phyloP scores from a whole-genome alignment of 305 asterid genomes.

The Solanum hybrid region DNA sequence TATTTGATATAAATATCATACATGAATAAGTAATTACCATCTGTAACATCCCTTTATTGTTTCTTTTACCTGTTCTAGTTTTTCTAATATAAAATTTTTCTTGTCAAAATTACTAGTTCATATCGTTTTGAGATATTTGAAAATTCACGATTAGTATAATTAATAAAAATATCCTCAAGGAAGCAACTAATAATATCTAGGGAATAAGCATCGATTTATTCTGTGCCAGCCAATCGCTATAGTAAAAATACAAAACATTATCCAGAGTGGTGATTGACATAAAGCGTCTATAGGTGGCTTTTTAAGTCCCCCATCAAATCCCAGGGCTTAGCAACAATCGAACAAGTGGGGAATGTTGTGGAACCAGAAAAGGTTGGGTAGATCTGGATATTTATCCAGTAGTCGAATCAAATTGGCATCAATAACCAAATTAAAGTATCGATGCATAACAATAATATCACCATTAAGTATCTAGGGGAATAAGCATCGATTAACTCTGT shows the following conservation, averaged over 20 bases:
- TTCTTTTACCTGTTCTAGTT: background rate
- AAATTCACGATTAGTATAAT: background rate
- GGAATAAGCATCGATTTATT: background rate
- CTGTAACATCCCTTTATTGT: background rate
- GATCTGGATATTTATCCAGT: too few species aligned
- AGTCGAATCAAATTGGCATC: background rate
- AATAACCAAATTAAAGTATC: background rate
- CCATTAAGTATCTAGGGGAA: background rate
- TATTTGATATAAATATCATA: background rate
- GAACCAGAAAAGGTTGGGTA: background rate
- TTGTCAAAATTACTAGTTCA: background rate
- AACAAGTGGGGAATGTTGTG: background rate
- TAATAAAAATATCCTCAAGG: background rate
- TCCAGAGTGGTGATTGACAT: background rate
- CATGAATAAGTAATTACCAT: too few species aligned
- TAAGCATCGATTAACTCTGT: background rate
- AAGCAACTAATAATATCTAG: rapidly evolving
- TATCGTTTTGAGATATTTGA: background rate
- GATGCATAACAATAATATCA: background rate
- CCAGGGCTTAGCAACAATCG: background rate
- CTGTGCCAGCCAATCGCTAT: background rate
- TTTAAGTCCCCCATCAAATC: rapidly evolving
- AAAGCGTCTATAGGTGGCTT: background rate
- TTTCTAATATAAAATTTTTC: background rate
- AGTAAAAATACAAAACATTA: rapidly evolving